A percentile compares a stretch with the other conserved stretches of the same genome.
These are phyloP conservation scores for Hansenula lynferdii DNA, from an alignment of 1,139 yeast species.

Conservation along the genomic window DNA sequence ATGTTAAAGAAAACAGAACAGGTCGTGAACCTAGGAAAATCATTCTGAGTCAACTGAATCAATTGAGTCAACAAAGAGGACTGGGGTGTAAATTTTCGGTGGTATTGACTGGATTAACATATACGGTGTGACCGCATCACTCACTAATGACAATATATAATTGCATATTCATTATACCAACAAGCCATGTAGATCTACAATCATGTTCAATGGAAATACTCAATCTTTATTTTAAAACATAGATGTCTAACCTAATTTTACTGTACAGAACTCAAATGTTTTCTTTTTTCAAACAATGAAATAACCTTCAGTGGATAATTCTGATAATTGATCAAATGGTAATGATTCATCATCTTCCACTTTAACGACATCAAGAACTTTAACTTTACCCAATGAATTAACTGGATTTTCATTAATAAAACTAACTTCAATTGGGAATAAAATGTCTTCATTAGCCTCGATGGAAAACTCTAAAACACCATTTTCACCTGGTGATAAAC, in stretches of 20 bases:
- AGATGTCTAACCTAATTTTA: too few relatives aligned
- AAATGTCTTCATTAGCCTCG: conserved; percentile 73
- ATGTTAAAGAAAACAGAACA: conserved; percentile 54
- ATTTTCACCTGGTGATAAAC: conserved; percentile 44
- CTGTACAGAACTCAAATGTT: too few relatives aligned
- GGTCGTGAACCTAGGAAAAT: conserved; percentile 47
- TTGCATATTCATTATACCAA: background rate
- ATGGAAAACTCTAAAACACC: conserved; percentile 82
- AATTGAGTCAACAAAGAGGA: conserved; percentile 30
- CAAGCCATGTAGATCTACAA: too few relatives aligned
- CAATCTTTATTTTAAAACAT: too few relatives aligned
- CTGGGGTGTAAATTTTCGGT: conserved; percentile 44
- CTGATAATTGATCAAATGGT: conserved; percentile 68
- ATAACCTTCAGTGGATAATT: conserved; percentile 60
- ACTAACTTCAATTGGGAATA: conserved; percentile 79
- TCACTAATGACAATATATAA: background rate
- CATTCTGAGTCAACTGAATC: conserved; percentile 44
- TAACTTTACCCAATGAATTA: conserved; percentile 40
- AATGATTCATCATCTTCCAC: conserved; percentile 41
- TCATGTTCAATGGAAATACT: too few relatives aligned
- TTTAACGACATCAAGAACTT: conserved; percentile 37
- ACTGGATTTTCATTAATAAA: conserved; percentile 30
- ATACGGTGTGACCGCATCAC: conserved; percentile 9
- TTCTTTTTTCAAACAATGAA: conserved; percentile 52
- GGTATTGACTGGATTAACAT: conserved; percentile 49